These are phyloP conservation scores for Globisporangium ultimum DNA, from an alignment of 352 stramenopile genomes.

Conservation along the genomic window DNA sequence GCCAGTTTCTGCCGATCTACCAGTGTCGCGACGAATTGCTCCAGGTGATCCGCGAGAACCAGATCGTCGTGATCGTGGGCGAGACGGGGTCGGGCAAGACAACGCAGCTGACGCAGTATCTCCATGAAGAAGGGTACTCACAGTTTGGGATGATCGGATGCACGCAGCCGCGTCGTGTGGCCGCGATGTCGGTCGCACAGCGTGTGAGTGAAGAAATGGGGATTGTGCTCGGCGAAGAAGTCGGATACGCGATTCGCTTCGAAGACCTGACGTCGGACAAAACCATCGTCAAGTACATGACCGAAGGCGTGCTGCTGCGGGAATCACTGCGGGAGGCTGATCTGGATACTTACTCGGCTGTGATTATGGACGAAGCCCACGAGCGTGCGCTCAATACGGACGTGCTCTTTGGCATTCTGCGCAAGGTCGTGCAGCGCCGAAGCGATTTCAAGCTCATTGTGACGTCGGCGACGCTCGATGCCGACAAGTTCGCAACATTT, in stretches of 20 bases:
- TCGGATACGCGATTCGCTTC: conserved; percentile 93
- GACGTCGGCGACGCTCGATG: conserved; percentile 96
- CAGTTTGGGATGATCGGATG: conserved; percentile 93
- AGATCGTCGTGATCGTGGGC: conserved; percentile 98
- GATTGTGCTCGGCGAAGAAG: conserved; percentile 89
- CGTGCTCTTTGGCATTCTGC: conserved; percentile 92
- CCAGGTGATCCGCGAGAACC: conserved; percentile 97
- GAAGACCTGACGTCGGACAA: conserved; percentile 93
- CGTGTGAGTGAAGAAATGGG: conserved; percentile 98
- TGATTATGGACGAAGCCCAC: conserved; percentile 96
- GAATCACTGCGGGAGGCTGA: conserved; percentile 92
- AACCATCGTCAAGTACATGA: conserved; percentile 98
- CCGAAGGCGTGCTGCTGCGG: conserved; percentile 86
- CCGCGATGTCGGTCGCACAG: conserved; percentile 98
- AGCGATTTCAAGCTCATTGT: conserved; percentile 91
- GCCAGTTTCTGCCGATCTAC: conserved; percentile 96
- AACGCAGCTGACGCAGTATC: conserved; percentile 97
- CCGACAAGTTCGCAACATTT: conserved; percentile 96
- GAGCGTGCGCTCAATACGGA: conserved; percentile 94
- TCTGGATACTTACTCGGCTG: conserved; percentile 82
- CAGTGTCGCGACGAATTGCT: conserved; percentile 95
- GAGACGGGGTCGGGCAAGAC: conserved; percentile 98
- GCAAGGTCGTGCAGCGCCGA: conserved; percentile 86
- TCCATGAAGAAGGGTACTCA: conserved; percentile 90
- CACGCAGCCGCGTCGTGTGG: conserved; percentile 98